Conservation (phyloP, 371 early-diverging fungal species). For the Mucor mucedo region DNA sequence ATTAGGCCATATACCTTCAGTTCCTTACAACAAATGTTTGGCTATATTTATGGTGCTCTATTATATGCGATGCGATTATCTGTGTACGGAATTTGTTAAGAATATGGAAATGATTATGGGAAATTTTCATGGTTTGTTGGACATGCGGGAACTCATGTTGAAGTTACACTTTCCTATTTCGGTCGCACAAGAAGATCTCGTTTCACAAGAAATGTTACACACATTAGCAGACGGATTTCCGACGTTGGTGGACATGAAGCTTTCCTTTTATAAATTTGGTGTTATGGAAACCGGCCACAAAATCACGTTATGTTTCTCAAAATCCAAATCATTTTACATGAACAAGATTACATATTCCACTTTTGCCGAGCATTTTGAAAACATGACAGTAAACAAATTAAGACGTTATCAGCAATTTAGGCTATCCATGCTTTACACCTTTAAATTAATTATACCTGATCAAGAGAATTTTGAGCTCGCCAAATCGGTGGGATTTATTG, state of each 20-base stretch:
- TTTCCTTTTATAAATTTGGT: neutral
- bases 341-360: slow-evolving; percentile 1
- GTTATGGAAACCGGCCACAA: neutral
- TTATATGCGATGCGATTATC: slow-evolving; percentile 2
- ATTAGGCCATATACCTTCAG: neutral
- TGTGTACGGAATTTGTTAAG: neutral
- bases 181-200: neutral
- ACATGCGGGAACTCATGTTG: neutral
- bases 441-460: neutral
- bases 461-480: slow-evolving; percentile 1
- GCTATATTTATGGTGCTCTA: slow-evolving; percentile 1
- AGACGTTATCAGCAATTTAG: neutral
- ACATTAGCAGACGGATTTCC: neutral
- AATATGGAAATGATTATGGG: slow-evolving; percentile 1
- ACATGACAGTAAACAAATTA: neutral
- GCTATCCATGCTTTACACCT: neutral
- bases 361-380: neutral
- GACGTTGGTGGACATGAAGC: neutral
- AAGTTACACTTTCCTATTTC: neutral
- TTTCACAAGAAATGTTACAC: neutral
- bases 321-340: slow-evolving; percentile 1
- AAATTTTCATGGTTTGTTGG: neutral
- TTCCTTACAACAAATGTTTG: slow-evolving; percentile 2
- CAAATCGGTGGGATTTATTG: neutral
- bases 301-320: neutral